phyloP scores from a whole-genome alignment of 2,329 filamentous ascomycete species.

The Ceratocystiopsis sp. region DNA sequence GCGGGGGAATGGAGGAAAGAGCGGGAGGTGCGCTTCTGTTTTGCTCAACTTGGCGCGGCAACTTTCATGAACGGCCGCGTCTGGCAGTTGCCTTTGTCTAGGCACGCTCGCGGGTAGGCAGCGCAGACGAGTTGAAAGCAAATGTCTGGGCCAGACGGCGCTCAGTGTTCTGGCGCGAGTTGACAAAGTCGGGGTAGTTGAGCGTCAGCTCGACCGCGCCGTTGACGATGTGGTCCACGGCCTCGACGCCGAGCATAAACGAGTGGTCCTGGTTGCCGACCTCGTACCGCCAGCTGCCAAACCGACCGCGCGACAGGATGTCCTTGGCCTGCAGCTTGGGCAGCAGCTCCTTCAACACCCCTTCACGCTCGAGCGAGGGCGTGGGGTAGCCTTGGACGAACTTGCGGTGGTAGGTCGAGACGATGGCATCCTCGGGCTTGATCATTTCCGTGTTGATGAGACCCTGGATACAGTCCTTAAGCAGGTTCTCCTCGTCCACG shows the following conservation, averaged over 20 bases:
- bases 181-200: slow-evolving; percentile 96
- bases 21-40: too few species aligned
- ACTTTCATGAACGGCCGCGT: slow-evolving; percentile 15
- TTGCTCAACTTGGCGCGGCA: slow-evolving; percentile 3
- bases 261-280: slow-evolving; percentile 91
- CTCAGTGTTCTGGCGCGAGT: slow-evolving; percentile 53
- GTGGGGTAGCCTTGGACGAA: slow-evolving; percentile 99
- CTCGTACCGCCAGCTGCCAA: slow-evolving; percentile 97
- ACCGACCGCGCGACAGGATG: slow-evolving; percentile 90
- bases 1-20: too few species aligned
- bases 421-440: slow-evolving; percentile 77
- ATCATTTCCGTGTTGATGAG: slow-evolving; percentile 98
- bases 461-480: slow-evolving; percentile 86
- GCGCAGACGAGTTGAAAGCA: slow-evolving; percentile 18
- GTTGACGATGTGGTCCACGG: slow-evolving; percentile 76
- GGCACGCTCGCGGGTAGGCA: slow-evolving; percentile 22
- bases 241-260: slow-evolving; percentile 93
- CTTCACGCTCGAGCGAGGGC: slow-evolving; percentile 85
- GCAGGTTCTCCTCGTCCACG: slow-evolving; percentile 67
- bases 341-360: slow-evolving; percentile 78
- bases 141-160: slow-evolving; percentile 38
- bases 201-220: slow-evolving; percentile 82
- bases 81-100: slow-evolving; percentile 16
- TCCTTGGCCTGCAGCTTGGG: slow-evolving; percentile 81
- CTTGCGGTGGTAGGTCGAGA: slow-evolving; percentile 93